Evolutionary conservation across 306 rosid genomes (phyloP).

Genomic region (Astragalus membranaceus): DNA sequence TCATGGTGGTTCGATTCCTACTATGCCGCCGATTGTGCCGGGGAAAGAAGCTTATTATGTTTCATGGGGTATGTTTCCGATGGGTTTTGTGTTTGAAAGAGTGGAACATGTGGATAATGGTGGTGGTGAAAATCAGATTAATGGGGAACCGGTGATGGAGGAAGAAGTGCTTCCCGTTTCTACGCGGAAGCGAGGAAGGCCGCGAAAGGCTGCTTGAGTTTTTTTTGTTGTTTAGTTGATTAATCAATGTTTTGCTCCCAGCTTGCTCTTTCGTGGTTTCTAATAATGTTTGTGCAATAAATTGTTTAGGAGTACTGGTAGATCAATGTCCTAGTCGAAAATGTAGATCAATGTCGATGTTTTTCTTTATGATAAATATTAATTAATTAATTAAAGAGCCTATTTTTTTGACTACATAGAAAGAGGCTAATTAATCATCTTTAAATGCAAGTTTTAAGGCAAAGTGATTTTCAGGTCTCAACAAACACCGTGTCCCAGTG

Average conservation of each 20-base stretch:
- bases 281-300: not conserved
- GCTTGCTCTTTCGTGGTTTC: not conserved
- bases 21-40: conserved; percentile 57
- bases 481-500: too few species aligned
- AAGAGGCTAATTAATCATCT: not conserved
- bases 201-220: conserved; percentile 29
- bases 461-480: not conserved
- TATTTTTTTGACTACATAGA: too few species aligned
- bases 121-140: not conserved
- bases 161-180: not conserved
- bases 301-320: not conserved
- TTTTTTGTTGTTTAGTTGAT: not conserved
- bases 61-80: conserved; percentile 76
- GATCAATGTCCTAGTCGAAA: not conserved
- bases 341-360: not conserved
- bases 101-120: not conserved
- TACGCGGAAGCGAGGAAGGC: conserved; percentile 57
- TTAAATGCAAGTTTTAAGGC: not conserved
- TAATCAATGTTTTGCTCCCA: not conserved
- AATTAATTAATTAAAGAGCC: too few species aligned
- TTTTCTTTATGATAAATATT: too few species aligned
- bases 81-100: conserved; percentile 44
- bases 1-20: conserved; percentile 43
- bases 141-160: not conserved
- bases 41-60: conserved; percentile 88